phyloP scores from a whole-genome alignment of 352 stramenopile species.

The Pythium aristosporum region DNA sequence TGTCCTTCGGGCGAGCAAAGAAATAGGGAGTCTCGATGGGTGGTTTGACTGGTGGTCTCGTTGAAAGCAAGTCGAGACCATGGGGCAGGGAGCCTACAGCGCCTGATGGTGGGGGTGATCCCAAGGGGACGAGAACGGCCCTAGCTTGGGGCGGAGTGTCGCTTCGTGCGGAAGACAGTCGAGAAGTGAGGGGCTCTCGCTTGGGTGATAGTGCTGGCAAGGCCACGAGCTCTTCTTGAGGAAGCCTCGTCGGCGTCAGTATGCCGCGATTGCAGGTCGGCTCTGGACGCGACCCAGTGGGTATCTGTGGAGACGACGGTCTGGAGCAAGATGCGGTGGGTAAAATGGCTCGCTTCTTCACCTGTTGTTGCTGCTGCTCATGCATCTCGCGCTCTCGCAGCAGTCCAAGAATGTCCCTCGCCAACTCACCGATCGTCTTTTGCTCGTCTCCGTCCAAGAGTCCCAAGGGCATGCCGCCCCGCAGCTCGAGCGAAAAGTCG shows the following conservation, averaged over 20 bases:
- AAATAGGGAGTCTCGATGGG: conserved; percentile 30
- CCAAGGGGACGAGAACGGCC: not conserved
- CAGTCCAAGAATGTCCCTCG: conserved; percentile 53
- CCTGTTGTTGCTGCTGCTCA: not conserved
- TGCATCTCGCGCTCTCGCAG: conserved; percentile 41
- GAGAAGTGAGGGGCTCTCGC: not conserved
- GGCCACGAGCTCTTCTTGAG: not conserved
- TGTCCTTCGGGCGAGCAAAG: conserved; percentile 48
- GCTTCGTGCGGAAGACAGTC: not conserved
- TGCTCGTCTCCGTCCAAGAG: conserved; percentile 27
- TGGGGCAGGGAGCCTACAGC: not conserved
- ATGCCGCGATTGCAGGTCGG: not conserved
- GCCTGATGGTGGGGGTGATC: not conserved
- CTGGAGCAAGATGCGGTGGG: not conserved
- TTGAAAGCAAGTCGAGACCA: conserved; percentile 23
- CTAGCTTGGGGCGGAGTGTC: conserved; percentile 2
- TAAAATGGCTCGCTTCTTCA: not conserved
- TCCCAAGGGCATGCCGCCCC: conserved; percentile 25
- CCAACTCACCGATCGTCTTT: conserved; percentile 64
- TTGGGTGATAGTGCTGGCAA: conserved; percentile 8
- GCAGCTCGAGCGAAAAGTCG: conserved; percentile 58
- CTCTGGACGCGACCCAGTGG: not conserved
- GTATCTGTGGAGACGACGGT: not conserved
- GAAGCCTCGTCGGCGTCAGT: not conserved
- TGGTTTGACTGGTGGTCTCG: conserved; percentile 10